phyloP scores from a whole-genome alignment of 192 early-diverging fungal species.

The Obelidium mucronatum region DNA sequence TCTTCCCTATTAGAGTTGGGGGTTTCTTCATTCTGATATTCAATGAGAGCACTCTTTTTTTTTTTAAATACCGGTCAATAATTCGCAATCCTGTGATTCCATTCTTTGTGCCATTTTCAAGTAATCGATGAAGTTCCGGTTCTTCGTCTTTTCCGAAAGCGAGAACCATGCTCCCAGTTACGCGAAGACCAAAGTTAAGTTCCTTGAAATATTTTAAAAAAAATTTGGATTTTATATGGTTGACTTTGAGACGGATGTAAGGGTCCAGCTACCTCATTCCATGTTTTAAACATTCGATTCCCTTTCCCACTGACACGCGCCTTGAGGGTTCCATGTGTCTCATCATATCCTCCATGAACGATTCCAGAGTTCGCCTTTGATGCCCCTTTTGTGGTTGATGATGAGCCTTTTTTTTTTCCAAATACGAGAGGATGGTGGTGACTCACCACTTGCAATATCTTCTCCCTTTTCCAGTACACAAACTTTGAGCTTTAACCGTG shows the following conservation, averaged over 20 bases:
- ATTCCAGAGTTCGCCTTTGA: slow-evolving; percentile 42
- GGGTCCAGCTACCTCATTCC: slow-evolving; percentile 27
- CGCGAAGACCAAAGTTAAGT: slow-evolving; percentile 57
- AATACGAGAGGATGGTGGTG: too few relatives aligned
- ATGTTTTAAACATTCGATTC: slow-evolving; percentile 45
- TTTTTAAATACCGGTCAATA: slow-evolving; percentile 17
- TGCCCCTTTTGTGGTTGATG: not conserved
- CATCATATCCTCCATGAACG: slow-evolving; percentile 59
- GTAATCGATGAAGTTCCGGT: slow-evolving; percentile 29
- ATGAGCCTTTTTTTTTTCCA: too few relatives aligned
- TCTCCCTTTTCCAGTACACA: slow-evolving; percentile 49
- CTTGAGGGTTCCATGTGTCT: slow-evolving; percentile 53
- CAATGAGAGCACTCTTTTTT: not conserved
- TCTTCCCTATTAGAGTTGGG: too few relatives aligned
- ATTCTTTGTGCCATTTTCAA: slow-evolving; percentile 55
- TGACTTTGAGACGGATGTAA: not conserved
- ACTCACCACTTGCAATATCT: slow-evolving; percentile 53
- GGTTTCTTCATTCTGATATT: not conserved
- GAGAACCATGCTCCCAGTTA: slow-evolving; percentile 50
- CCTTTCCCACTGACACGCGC: slow-evolving; percentile 39
- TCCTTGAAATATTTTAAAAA: too few relatives aligned
- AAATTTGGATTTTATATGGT: not conserved
- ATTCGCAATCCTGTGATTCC: slow-evolving; percentile 46
- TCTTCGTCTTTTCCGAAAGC: slow-evolving; percentile 44
- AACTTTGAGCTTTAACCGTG: slow-evolving; percentile 37